Evolutionary conservation across 2,329 filamentous ascomycete genomes (phyloP).

Genomic region (Trichoderma simmonsii): DNA sequence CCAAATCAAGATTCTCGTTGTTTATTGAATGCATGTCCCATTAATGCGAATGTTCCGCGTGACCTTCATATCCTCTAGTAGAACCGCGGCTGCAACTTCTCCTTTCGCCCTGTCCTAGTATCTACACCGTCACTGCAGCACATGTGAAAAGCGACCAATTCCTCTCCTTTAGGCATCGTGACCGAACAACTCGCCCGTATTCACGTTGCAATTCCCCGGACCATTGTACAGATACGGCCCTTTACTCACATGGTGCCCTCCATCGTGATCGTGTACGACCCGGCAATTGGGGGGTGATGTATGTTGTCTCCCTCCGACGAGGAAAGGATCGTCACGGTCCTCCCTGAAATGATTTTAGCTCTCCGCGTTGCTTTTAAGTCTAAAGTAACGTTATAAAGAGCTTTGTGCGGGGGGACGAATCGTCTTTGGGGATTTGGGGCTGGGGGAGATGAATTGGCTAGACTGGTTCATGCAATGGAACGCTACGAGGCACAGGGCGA

Average conservation of each 20-base stretch:
- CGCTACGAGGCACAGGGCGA: not conserved
- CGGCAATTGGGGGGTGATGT: not conserved
- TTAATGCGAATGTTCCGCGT: not conserved
- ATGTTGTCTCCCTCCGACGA: not conserved
- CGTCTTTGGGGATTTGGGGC: not conserved
- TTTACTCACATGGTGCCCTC: not conserved
- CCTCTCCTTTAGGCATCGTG: not conserved
- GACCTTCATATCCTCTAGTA: not conserved
- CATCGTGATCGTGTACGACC: not conserved
- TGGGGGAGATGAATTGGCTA: not conserved
- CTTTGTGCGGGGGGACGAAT: slow-evolving; percentile 5
- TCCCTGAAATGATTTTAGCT: not conserved
- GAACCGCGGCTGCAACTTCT: not conserved
- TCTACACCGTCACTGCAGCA: not conserved
- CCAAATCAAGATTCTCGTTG: not conserved
- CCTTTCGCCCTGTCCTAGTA: not conserved
- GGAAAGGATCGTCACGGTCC: not conserved
- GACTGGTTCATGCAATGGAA: not conserved
- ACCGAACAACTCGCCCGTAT: not conserved
- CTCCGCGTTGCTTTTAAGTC: not conserved
- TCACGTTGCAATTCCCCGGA: not conserved
- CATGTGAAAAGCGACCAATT: not conserved
- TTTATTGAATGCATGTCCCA: not conserved
- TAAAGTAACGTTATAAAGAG: slow-evolving; percentile 2
- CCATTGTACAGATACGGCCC: not conserved